Evolutionary conservation across 768 basidiomycete genomes (phyloP), one percentile per base, ranked within the genome.

Genomic region (Agrocybe praecox): DNA sequence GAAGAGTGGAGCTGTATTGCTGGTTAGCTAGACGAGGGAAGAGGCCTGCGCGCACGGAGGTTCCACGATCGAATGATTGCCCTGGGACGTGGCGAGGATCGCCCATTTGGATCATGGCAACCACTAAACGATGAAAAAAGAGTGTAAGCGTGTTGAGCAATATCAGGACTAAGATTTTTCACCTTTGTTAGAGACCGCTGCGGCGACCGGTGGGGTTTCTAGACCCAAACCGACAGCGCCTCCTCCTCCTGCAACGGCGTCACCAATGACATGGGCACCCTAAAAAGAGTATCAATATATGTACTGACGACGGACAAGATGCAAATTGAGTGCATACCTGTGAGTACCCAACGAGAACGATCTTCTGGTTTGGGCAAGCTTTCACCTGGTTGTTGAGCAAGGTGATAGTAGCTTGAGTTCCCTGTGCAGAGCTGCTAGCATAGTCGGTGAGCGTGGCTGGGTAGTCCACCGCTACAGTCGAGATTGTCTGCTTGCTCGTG

Each of bases 231-330:
- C 61, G 21, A 52, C 33, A n/a, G 49, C 61, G 2, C 67, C 67
- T 40, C 67, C 67, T 2, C 67, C 67, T 47, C 67, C 66, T 1
- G 66, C 66, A 6, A 70, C 59, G 36, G 66, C 65, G 34, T 70
- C 69, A n/a, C 68, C 68, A 49, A 68, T 63, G 42, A 70, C 57
- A 49, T 71, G 69, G 2, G 67, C 69, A 19, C 69, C 69, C 65
- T 71, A 21, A 29, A 7, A 1, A 40, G 2, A 11, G n/a, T n/a
- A 34, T 34, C 24, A 46, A 21, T 26, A 47, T n/a, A 7, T 17
- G 18, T 21, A 52, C 24, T 17, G 42, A 29, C 14, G 12, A 22
- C 14, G 2, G 19, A 10, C 23, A 21, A 45, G 8, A n/a, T 29
- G 17, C 14, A 24, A 48, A 2, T 34, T 47, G 9, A 3, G 12